Evolutionary conservation across 1,284 basidiomycete genomes (phyloP), one percentile per base, ranked within the genome.

Genomic region (Mycosarcoma maydis): DNA sequence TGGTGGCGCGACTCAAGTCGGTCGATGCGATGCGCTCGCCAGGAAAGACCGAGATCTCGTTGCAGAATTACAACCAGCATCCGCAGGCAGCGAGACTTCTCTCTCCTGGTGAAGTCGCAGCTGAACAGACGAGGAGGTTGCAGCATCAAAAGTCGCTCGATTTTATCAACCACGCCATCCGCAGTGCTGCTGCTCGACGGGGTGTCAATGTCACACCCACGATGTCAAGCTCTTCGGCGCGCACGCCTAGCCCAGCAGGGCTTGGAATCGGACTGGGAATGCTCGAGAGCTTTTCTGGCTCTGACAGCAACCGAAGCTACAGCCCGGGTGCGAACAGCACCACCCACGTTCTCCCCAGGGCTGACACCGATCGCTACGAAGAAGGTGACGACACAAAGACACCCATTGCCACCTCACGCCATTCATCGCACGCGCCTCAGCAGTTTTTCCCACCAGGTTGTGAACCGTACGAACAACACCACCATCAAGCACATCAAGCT

Each of bases 131-230:
- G 3, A 41, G 60, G 23, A 44, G 60, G n/a, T 13, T 78, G 36
- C 77, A 80, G 40, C 79, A 80, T 47, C 77, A 77, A 29, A 77
- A 78, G 39, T 81, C 80, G 36, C 75, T 81, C 16, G 79, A 80
- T 59, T 80, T 80, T 45, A 81, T 81, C 70, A 79, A 81, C 47
- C 76, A 76, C 42, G 80, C 80, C 7, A 80, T 81, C 33, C 70
- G 76, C 16, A 81, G 79, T 49, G 80, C 80, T n/a, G 78, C 80
- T 2, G 80, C 80, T 34, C 54, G 77, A 17, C 64, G 61, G 13
- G 77, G 55, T 6, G 65, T 61, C n/a, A 49, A 61, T 7, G 57
- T 59, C 6, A 60, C 52, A 2, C 52, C 54, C 13, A 54, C 59
- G 1, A 51, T 58, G 7, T 33, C 36, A n/a, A 29, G 41, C 29